Base-by-base conservation (phyloP, 148 eudicot genomes). In the Heliamphora exappendiculata region DNA sequence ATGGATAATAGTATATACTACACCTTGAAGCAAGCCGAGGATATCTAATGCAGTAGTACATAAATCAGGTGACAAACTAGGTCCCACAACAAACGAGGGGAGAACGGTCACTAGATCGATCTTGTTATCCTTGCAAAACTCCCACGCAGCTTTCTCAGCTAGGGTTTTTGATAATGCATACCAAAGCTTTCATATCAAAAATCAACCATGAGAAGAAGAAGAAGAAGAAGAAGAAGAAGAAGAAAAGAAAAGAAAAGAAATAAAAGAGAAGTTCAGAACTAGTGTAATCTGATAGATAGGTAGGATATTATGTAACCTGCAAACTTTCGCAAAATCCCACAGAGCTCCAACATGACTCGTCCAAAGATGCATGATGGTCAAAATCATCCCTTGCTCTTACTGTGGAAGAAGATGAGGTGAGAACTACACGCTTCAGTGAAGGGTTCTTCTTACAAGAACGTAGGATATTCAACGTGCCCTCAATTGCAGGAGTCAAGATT, bases 141-240 rank as follows among this genome's bases (percentile, higher is more conserved):
- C 87, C 99, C 99, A 95, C 63, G 99, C 99, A 55, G 97, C 89
- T 76, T 44, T 89, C 84, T 95, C 99, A 0, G 99, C 96, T 49
- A 84, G 82, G 14, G 91, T 90, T 82, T 95, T 95, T 2, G 99
- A 93, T 53, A 95, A 58, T 13, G 76, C 90, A 82, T 95, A 95
- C 99, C 99, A 95, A 19, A 86, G 80, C 96, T 17, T 74, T 12
- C 58, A 42, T 26, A 17, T 58, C 20, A 33, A 59, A n/a, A 58
- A 57, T 3, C 29, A 49, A 31, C 36, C 26, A 17, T 5, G 17
- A 6, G 13, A 73, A 47, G 5, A 63, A n/a, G 13, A 22, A 7
- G 22, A 31, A 33, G 12, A 49, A 20, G 41, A 7, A 16, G 26
- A 13, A n/a, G n/a, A n/a, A n/a, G n/a, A n/a, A n/a, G 2, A 37